phyloP scores from a whole-genome alignment of 768 basidiomycete species.

The Trametes cingulata region DNA sequence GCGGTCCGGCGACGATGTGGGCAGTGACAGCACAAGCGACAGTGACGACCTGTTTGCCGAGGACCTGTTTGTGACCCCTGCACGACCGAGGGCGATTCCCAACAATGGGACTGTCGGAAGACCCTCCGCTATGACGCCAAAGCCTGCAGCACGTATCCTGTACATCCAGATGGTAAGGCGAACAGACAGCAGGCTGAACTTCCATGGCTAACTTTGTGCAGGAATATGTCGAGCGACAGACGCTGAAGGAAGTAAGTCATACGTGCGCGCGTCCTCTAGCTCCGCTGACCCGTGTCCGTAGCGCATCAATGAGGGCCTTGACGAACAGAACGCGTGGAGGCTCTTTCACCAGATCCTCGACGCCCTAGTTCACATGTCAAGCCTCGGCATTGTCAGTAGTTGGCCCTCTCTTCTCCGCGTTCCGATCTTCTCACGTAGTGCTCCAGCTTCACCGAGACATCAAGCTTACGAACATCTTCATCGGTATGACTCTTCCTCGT shows the following conservation, averaged over 20 bases:
- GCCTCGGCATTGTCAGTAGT: conserved; percentile 72
- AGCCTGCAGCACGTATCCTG: conserved; percentile 50
- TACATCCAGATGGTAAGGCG: conserved; percentile 89
- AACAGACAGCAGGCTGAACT: neutral
- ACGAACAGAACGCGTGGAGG: conserved; percentile 86
- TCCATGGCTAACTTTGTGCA: conserved; percentile 30
- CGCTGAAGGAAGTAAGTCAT: conserved; percentile 69
- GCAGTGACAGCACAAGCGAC: conserved; percentile 35
- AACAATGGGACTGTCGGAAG: conserved; percentile 22
- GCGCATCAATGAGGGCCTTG: conserved; percentile 78
- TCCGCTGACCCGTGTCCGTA: conserved; percentile 25
- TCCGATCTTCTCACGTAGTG: neutral
- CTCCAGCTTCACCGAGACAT: conserved; percentile 78
- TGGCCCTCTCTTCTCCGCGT: neutral
- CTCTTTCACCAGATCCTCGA: conserved; percentile 89
- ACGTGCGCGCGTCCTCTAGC: neutral
- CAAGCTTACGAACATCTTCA: conserved; percentile 92
- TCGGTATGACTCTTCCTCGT: conserved; percentile 56
- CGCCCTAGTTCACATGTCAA: conserved; percentile 87
- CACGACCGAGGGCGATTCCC: conserved; percentile 7
- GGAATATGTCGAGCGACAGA: conserved; percentile 93
- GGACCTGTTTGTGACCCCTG: conserved; percentile 20
- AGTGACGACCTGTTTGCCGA: conserved; percentile 38
- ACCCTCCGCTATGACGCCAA: conserved; percentile 27
- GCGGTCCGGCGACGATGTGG: conserved; percentile 39